Conservation (phyloP, 2,329 filamentous ascomycete species). For the Penicillium glabrum region DNA sequence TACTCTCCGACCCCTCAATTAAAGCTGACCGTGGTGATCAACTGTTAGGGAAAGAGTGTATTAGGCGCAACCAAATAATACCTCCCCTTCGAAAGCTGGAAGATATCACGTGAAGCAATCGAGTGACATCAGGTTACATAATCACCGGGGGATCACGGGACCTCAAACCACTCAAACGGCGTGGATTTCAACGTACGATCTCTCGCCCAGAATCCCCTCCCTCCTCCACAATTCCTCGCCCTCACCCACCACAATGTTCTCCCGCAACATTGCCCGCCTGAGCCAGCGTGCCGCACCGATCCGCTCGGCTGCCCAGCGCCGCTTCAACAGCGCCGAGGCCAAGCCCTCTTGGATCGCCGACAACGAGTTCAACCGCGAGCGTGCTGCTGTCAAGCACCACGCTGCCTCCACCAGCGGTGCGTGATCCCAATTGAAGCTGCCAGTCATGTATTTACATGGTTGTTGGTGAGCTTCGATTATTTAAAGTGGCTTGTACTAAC, state of each 20-base stretch:
- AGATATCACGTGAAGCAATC: conserved; percentile 14
- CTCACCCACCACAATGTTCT: conserved; percentile 55
- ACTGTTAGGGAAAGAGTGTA: neutral
- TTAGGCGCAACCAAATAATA: neutral
- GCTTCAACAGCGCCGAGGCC: conserved; percentile 63
- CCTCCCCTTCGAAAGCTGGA: neutral
- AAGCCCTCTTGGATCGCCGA: conserved; percentile 65
- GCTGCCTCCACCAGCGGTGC: conserved; percentile 79
- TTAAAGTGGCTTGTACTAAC: conserved; percentile 21
- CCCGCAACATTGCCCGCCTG: conserved; percentile 61
- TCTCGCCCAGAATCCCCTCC: conserved; percentile 15
- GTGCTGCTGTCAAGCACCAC: conserved; percentile 86
- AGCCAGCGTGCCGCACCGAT: conserved; percentile 61
- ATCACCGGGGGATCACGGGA: conserved; percentile 28
- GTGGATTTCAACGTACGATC: conserved; percentile 24
- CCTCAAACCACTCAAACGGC: conserved; percentile 23
- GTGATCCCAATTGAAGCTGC: conserved; percentile 36
- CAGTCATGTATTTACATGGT: neutral
- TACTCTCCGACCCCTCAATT: neutral
- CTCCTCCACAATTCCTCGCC: conserved; percentile 23
- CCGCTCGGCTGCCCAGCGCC: conserved; percentile 65
- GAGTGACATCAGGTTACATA: conserved; percentile 26
- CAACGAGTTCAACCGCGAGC: conserved; percentile 93
- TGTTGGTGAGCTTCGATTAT: neutral
- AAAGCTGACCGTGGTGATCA: neutral